Evolutionary conservation across 495 filamentous ascomycete species (phyloP), one percentile per base, ranked within the genome.

Genomic region (Delitschia confertaspora): DNA sequence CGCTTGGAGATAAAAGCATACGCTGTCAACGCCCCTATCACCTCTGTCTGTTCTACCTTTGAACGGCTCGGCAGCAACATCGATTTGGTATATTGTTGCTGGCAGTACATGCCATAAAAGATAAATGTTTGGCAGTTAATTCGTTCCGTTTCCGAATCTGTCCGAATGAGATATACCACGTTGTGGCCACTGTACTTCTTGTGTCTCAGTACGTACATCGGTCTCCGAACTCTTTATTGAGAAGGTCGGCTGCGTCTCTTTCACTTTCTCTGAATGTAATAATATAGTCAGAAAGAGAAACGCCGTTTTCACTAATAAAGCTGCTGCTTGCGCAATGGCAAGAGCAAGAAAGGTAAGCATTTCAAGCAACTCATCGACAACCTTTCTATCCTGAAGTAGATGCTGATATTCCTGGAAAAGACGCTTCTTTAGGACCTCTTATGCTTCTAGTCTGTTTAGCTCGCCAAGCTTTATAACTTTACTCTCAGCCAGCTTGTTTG

Each of bases 321-420:
- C 57, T 20, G 58, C 48, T 6, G 57, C 58, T 33, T 61, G 58
- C 7, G 45, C 53, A 30, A 61, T 57, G 6, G 58, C 57, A 30
- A 61, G 46, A n/a, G 58, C 53, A 11, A 61, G 47, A 45, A 49
- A 57, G 21, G 46, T 23, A 27, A 54, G 36, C 36, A 49, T 25
- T 16, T 39, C 36, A 31, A 43, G 42, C 18, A 40, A 16, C 39
- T 50, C 29, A 30, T 38, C 26, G 25, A 48, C 37, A 25, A 30
- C 30, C 20, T 3, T 31, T 13, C 41, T 31, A 26, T 51, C 39
- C 20, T 39, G 4, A 43, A 46, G 23, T 14, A 42, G n/a, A 34
- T 22, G 29, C 17, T n/a, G n/a, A n/a, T n/a, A n/a, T n/a, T 46
- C 47, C 45, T 26, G 32, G 33, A 38, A 39, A 17, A 64, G 33